Base-by-base conservation (phyloP, 1,284 basidiomycete genomes). In the Apiotrichum gamsii region DNA sequence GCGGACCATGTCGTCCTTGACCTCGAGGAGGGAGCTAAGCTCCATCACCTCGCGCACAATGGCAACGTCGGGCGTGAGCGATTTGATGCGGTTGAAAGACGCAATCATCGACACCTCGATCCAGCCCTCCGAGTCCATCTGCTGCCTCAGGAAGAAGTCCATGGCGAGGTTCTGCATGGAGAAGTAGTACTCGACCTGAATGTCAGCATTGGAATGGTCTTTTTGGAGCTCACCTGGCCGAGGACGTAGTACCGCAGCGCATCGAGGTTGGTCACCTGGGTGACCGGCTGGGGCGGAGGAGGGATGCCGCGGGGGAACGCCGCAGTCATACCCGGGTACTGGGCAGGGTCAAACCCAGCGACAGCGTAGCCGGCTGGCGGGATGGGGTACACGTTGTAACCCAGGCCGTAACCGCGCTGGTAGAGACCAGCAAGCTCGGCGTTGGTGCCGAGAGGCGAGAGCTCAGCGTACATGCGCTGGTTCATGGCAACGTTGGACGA, bases 51-150 rank as follows among this genome's bases (percentile, higher is more conserved):
- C 85, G 45, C 75, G 75, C 29, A 94, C 84, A 37, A 87, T 71
- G 30, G 79, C 71, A 11, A 77, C 58, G 57, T 90, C 84, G 37
- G 72, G 67, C 6, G 87, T 87, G 49, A 91, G 69, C 45, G 76
- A 77, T 61, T 78, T 80, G 50, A 94, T 80, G 34, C 90, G 83
- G 61, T 87, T 89, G 77, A 94, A 95, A 10, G 86, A 85, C 5
- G 86, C 85, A 47, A 95, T 78, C 47, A 89, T 75, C 10, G 78
- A 59, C 35, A 93, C 84, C 18, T 84, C 80, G 45, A 95, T 84
- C 88, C 89, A 95, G 15, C 90, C 90, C 52, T 80, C 76, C 3
- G 80, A 77, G 65, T 94, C 88, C 90, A 95, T 93, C 89, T 94
- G 59, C 69, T 83, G 78, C 47, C 87, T 78, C 30, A 94, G 75